Evolutionary conservation across 2,329 filamentous ascomycete genomes (phyloP), one percentile per base, ranked within the genome.

Genomic region (Diplodia corticola): DNA sequence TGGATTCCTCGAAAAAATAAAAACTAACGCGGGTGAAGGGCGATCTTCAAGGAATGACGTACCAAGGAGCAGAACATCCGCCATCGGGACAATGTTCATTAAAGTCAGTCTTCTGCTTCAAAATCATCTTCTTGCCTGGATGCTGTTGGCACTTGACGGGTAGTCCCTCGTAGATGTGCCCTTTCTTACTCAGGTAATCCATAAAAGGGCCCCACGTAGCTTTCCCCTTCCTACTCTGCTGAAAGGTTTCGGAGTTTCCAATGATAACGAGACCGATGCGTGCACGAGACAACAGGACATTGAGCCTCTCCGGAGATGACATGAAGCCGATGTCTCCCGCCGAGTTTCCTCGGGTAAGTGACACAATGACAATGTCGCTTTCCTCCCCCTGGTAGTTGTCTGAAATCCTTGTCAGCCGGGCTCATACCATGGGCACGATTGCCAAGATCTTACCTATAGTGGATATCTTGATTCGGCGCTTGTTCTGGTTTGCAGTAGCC

Each of bases 301-400:
- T 92, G 0, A 92, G 73, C 0, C 91, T 81, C 69, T 93, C 85
- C 0, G 86, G 85, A 0, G 88, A 81, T 0, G 79, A 73, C 81
- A 93, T 87, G 73, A 93, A 93, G 0, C 91, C 90, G 33, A 92
- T 90, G 1, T 92, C 87, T 0, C 85, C 84, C 0, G 72, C 71
- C 0, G 71, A 66, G 68, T 93, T 93, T 73, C 89, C 90, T 4
- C 91, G 80, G 0, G 89, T 91, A 12, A 93, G 74, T 0, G 88
- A 89, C 0, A 80, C 85, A 7, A 93, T 84, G 0, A 92, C 87
- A 17, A 93, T 89, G 1, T 92, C 86, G 44, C 86, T 88, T 69
- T 93, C 90, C 71, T 93, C 90, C 1, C 91, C 90, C 73, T 93
- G 91, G 66, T 90, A 93, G 68, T 93, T 93, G 68, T 93, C 90